Conservation (phyloP, 2,329 filamentous ascomycete genomes). For the Aspergillus glaucus region DNA sequence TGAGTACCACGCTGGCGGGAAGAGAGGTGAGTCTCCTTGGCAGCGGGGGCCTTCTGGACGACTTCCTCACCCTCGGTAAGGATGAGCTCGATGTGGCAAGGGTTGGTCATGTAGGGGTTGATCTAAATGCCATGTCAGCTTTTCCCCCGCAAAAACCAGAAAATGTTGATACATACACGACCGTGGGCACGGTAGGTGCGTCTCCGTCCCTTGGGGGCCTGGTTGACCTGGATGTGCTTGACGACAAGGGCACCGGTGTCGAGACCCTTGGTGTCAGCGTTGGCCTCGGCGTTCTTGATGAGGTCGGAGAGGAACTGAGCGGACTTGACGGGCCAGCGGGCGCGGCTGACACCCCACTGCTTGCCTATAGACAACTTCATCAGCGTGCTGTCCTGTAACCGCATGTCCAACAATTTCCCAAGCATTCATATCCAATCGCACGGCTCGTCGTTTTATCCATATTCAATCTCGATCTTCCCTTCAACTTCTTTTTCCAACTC, state of each 20-base stretch:
- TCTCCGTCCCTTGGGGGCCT: slow-evolving; percentile 98
- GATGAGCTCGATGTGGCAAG: slow-evolving; percentile 99
- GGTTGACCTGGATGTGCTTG: slow-evolving; percentile 99
- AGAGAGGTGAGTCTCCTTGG: slow-evolving; percentile 62
- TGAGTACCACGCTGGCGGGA: slow-evolving; percentile 82
- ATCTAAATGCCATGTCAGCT: slow-evolving; percentile 56
- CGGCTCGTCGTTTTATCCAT: too few species aligned
- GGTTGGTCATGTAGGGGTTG: slow-evolving; percentile 99
- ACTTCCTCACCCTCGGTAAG: slow-evolving; percentile 95
- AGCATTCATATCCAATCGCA: not conserved
- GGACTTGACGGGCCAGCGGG: slow-evolving; percentile 98
- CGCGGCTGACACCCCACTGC: slow-evolving; percentile 95
- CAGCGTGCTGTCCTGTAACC: slow-evolving; percentile 8
- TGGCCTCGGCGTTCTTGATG: slow-evolving; percentile 95
- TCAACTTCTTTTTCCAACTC: not conserved
- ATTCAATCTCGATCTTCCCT: too few species aligned
- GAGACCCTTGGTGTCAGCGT: slow-evolving; percentile 93
- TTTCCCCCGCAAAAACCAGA: not conserved
- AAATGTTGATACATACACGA: slow-evolving; percentile 68
- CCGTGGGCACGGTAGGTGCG: slow-evolving; percentile 99
- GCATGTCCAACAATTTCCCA: not conserved
- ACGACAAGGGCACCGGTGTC: slow-evolving; percentile 96
- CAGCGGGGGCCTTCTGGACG: slow-evolving; percentile 79
- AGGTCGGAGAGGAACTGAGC: slow-evolving; percentile 96
- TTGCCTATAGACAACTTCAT: slow-evolving; percentile 61